phyloP scores from a whole-genome alignment of 768 basidiomycete species.

The Agrocybe pediades region DNA sequence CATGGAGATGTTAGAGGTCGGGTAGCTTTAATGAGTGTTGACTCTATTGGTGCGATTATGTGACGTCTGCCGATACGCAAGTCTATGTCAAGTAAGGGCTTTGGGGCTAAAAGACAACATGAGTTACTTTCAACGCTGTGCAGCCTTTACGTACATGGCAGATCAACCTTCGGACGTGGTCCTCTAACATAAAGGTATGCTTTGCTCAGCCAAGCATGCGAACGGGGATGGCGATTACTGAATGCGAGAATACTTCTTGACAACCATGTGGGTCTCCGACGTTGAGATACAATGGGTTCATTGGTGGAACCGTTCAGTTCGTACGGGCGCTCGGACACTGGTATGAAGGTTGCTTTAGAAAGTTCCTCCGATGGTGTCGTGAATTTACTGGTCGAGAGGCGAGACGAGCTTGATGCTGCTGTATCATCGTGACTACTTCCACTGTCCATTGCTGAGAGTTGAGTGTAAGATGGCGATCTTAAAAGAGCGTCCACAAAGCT shows the following conservation, averaged over 20 bases:
- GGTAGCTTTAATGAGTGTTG: conserved; percentile 51
- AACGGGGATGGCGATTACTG: conserved; percentile 20
- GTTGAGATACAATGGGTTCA: conserved; percentile 10
- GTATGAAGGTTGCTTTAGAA: conserved; percentile 14
- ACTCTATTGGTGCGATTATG: conserved; percentile 54
- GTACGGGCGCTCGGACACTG: conserved; percentile 17
- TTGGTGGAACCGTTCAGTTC: conserved; percentile 18
- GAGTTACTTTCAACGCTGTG: not conserved
- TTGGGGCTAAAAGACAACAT: conserved; percentile 42
- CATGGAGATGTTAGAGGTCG: conserved; percentile 51
- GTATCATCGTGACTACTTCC: conserved; percentile 1
- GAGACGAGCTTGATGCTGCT: conserved; percentile 18
- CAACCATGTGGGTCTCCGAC: conserved; percentile 14
- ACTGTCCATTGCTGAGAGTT: conserved; percentile 11
- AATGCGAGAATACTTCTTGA: conserved; percentile 17
- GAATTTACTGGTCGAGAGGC: conserved; percentile 12
- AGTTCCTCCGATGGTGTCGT: conserved; percentile 3
- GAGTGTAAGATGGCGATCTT: not conserved
- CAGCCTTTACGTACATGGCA: conserved; percentile 41
- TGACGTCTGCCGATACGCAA: conserved; percentile 35
- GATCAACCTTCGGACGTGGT: conserved; percentile 57
- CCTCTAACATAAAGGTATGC: conserved; percentile 48
- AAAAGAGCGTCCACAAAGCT: not conserved
- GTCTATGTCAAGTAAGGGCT: conserved; percentile 56
- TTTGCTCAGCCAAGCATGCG: conserved; percentile 18